A percentile compares a stretch with the other conserved stretches of the same genome.
These are phyloP conservation scores for Termitomyces sp. DNA, from an alignment of 768 basidiomycete species.

Conservation along the genomic window DNA sequence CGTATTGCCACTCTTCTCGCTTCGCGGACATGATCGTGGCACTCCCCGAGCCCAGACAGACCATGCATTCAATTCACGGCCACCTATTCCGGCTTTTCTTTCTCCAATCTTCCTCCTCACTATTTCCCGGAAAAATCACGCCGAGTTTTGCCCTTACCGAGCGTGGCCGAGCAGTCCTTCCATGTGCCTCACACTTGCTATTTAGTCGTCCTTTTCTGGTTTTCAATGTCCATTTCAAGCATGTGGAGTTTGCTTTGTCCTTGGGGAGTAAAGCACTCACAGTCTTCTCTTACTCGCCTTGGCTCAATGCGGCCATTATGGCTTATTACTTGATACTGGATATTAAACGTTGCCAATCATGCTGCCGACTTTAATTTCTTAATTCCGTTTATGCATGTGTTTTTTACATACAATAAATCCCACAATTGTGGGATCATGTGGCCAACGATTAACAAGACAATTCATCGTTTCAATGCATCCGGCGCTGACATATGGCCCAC, in stretches of 20 bases:
- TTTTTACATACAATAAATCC: background rate
- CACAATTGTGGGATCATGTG: slow-evolving; percentile 9
- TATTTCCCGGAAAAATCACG: slow-evolving; percentile 12
- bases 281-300: slow-evolving; percentile 6
- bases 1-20: slow-evolving; percentile 11
- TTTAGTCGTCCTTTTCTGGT: background rate
- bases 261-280: slow-evolving; percentile 1
- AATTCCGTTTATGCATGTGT: background rate
- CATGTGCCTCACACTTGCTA: background rate
- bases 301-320: background rate
- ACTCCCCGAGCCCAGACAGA: slow-evolving; percentile 14
- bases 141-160: slow-evolving; percentile 8
- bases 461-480: background rate
- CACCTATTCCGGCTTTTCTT: slow-evolving; percentile 13
- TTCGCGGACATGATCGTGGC: slow-evolving; percentile 32
- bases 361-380: background rate
- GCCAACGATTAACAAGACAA: slow-evolving; percentile 3
- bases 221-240: slow-evolving; percentile 5
- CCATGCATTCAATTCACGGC: slow-evolving; percentile 8
- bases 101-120: background rate
- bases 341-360: background rate
- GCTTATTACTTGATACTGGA: background rate
- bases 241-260: slow-evolving; percentile 5
- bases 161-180: background rate
- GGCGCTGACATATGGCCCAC: background rate